Evolutionary conservation across 2,329 filamentous ascomycete species (phyloP), one percentile per base, ranked within the genome.

Genomic region (Atkinsonella hypoxylon): DNA sequence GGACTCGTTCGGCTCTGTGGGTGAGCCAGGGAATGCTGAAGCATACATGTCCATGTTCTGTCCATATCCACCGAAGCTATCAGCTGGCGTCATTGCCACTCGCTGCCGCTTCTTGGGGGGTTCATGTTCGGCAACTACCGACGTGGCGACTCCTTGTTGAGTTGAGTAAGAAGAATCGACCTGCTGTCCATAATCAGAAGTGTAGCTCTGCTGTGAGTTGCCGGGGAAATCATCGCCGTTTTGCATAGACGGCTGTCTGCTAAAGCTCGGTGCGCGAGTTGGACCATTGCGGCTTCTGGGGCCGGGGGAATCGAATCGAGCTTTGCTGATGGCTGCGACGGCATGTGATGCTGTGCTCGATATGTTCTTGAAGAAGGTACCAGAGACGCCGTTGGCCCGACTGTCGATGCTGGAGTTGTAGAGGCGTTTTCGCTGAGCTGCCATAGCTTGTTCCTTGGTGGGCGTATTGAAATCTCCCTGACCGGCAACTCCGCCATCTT

Each of bases 381-480:
- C 90, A 45, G 86, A 82, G 60, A 82, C 59, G 61, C 78, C 81
- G 59, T 80, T 81, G 12, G 76, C 70, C 47, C 89, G 78, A 46
- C 76, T 81, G 52, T 95, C 88, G 45, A 80, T 77, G 34, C 58
- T 63, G 9, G 68, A 64, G 57, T 85, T 95, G 69, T 96, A 97
- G 68, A 96, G 81, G 57, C 91, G 81, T 67, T 98, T 97, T 58
- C 93, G 76, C 68, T 89, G 85, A 5, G 91, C 91, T 11, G 93
- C 93, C 90, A 97, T 95, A 53, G 93, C 93, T 68, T 97, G 93
- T 68, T 97, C 93, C 68, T 98, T 98, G 38, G 93, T 98, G 0
- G 93, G 93, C 0, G 93, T 97, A 61, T 97, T 91, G 59, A 95
- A 78, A 57, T 83, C 81, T 45, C 85, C 87, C 45, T 82, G 80